Evolutionary conservation across 2,329 filamentous ascomycete genomes (phyloP).

Genomic region (Pseudogymnoascus sp.): DNA sequence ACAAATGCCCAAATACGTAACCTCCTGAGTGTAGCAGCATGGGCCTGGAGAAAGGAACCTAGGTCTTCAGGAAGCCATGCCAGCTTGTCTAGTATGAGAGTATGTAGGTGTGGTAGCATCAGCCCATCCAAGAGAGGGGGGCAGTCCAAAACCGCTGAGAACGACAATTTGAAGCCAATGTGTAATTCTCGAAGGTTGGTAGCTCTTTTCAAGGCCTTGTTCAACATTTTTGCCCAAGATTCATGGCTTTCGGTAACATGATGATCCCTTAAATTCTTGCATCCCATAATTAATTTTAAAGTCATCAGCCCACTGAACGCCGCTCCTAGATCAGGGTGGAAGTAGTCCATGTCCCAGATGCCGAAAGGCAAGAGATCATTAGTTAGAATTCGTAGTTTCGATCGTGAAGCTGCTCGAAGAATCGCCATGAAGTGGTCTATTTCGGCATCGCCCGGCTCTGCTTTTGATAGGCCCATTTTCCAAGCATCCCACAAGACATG

Average conservation of each 20-base stretch:
- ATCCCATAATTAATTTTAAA: not conserved
- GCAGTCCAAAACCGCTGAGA: not conserved
- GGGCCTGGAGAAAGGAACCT: not conserved
- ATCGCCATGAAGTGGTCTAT: slow-evolving; percentile 6
- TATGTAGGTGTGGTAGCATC: not conserved
- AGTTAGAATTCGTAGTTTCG: not conserved
- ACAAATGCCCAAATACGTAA: not conserved
- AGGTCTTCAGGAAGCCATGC: not conserved
- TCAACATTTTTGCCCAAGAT: not conserved
- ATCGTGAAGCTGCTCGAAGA: not conserved
- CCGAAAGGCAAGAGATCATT: slow-evolving; percentile 1
- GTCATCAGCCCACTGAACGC: not conserved
- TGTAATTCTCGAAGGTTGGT: not conserved
- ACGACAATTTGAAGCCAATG: not conserved
- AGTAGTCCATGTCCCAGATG: not conserved
- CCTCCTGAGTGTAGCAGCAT: not conserved
- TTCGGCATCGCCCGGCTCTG: not conserved
- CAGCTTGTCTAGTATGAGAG: not conserved
- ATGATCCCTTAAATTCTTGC: not conserved
- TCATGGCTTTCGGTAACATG: not conserved
- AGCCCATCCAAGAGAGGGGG: not conserved
- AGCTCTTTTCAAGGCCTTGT: not conserved
- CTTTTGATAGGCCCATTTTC: slow-evolving; percentile 4
- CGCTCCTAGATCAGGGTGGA: not conserved
- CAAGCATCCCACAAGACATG: not conserved